Conservation (phyloP, 1,284 basidiomycete genomes). For the Tilletia walkeri region DNA sequence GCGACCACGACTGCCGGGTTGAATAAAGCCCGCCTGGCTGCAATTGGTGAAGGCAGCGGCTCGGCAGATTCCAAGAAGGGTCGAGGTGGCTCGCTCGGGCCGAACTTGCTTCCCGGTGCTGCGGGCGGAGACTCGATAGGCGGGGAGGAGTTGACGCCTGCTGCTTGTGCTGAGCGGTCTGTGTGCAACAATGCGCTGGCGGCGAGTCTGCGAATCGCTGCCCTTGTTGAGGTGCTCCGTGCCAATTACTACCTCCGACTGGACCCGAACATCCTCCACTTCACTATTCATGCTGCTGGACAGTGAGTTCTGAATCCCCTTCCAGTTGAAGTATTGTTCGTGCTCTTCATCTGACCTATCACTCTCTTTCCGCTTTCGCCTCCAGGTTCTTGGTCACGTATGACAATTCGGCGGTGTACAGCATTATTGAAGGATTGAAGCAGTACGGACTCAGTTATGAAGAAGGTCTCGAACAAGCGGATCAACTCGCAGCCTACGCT, state of each 20-base stretch:
- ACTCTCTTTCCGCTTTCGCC: conserved; percentile 27
- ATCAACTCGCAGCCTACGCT: conserved; percentile 57
- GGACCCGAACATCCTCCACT: conserved; percentile 34
- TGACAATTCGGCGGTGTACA: conserved; percentile 62
- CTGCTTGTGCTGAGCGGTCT: conserved; percentile 51
- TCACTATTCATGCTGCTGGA: conserved; percentile 11
- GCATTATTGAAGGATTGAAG: conserved; percentile 77
- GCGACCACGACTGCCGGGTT: not conserved
- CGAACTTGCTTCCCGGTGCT: not conserved
- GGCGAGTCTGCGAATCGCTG: conserved; percentile 78
- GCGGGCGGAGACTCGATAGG: too few species aligned
- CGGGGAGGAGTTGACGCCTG: not conserved
- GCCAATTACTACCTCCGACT: conserved; percentile 40
- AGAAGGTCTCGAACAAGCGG: conserved; percentile 75
- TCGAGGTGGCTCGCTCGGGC: too few species aligned
- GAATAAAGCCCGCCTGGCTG: not conserved
- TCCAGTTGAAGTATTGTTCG: not conserved
- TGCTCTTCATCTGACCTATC: not conserved
- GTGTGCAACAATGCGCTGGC: conserved; percentile 69
- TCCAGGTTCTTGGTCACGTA: conserved; percentile 36
- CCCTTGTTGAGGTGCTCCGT: conserved; percentile 64
- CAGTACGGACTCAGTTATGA: conserved; percentile 72
- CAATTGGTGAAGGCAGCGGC: not conserved
- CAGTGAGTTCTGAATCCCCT: conserved; percentile 7
- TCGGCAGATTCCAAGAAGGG: not conserved